phyloP scores from a whole-genome alignment of 257 asterid genomes.

The Ajuga chamaepitys region DNA sequence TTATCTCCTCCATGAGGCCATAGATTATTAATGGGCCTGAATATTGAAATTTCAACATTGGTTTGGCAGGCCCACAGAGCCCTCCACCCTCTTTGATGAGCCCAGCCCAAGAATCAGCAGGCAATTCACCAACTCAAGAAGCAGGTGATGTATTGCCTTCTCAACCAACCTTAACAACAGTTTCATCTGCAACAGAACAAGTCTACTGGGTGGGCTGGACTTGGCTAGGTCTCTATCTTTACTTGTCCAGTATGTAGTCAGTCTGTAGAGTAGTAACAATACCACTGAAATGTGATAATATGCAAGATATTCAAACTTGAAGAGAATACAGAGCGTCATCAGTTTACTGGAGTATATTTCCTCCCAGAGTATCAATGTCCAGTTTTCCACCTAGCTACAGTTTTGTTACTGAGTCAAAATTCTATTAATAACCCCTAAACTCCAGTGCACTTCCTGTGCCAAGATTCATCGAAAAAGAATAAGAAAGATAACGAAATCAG shows the following conservation, averaged over 20 bases:
- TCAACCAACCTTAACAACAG: conserved; percentile 10
- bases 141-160: conserved; percentile 15
- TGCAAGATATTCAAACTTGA: neutral
- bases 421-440: neutral
- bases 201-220: neutral
- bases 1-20: neutral
- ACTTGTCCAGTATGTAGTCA: neutral
- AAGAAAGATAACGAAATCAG: too few species aligned
- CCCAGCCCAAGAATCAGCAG: conserved; percentile 18
- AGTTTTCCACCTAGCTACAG: too few species aligned
- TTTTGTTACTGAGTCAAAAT: too few species aligned
- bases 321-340: neutral
- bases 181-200: conserved; percentile 7
- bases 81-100: conserved; percentile 27
- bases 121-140: conserved; percentile 16
- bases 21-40: neutral
- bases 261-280: neutral
- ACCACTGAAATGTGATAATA: neutral
- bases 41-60: neutral
- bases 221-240: conserved; percentile 12
- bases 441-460: neutral
- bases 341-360: too few species aligned
- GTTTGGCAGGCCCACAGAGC: conserved; percentile 28
- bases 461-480: neutral
- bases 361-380: too few species aligned